Evolutionary conservation across 352 stramenopile species (phyloP), one percentile per base, ranked within the genome.

Genomic region (Globisporangium mamillatum): DNA sequence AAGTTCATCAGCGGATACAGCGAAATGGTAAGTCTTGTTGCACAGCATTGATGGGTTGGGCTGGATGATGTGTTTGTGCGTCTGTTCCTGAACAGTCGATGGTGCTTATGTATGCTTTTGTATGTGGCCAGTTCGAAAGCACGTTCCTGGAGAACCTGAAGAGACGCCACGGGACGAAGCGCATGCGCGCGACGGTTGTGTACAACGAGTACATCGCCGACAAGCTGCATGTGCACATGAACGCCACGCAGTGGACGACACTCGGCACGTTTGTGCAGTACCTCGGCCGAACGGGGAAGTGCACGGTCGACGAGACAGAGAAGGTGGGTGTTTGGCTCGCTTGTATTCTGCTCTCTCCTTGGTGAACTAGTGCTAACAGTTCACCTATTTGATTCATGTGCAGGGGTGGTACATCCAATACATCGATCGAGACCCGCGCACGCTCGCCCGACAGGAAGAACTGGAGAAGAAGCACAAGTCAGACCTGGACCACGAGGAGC

Each of bases 171-270:
- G 92, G 96, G 8, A 99, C 96, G 25, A 99, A 99, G 78, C 82
- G 94, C 27, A 97, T 99, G 68, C 93, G 96, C 54, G 97, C 97
- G 25, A 99, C 99, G 60, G 85, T 92, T 56, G 89, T 99, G 4
- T 99, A 99, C 85, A 98, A 99, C 78, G 97, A 99, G 79, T 98
- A 99, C 69, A 99, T 99, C 76, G 76, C 91, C 14, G 97, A 99
- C 85, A 99, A 99, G 79, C 69, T 98, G 65, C 98, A 99, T 76
- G 84, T 99, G 56, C 98, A 99, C 77, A 99, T 99, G 98, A 99
- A 99, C 80, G 89, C 97, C 0, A 99, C 98, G 20, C 93, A 98
- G 68, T 99, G 97, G 97, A 90, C 88, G 27, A 98, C 97, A 22
- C 85, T 99, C 54, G 93, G 90, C 5, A 86, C 91, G 50, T 99